Evolutionary conservation across 2,329 filamentous ascomycete species (phyloP), one percentile per base, ranked within the genome.

Genomic region (Cordyceps farinosa): DNA sequence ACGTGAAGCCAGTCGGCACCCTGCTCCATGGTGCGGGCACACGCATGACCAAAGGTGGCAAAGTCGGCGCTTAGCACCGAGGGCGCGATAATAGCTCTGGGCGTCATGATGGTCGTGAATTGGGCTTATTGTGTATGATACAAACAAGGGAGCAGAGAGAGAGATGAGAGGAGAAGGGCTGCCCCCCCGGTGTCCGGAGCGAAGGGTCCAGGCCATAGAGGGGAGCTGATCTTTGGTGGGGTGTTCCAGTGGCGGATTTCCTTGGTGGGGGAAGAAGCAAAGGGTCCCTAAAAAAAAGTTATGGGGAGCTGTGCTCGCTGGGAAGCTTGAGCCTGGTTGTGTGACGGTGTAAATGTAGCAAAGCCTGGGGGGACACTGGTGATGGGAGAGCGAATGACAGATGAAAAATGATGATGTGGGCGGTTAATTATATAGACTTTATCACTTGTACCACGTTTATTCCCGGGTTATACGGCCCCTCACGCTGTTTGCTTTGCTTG

Each of bases 61-160:
- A 99, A 99, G 83, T 99, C 94, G 68, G 94, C 94, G 72, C 93
- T 96, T 65, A 99, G 88, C 71, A 99, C 98, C n/a, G 94, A 98
- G 36, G 95, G 95, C 17, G 94, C 94, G 71, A 99, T 97, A 76
- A 99, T 97, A 54, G 95, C 90, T 66, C 89, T 87, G 30, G 94
- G 95, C 63, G 91, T 82, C 94, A 98, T 98, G 67, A 65, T 80
- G 56, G 10, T 36, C 22, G 44, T 29, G 44, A 50, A 38, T 50
- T 50, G 32, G 2, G 32, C 27, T 11, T 52, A 40, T 56, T 36
- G 13, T 51, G 13, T 54, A 29, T 50, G 38, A 48, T 30, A 40
- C 3, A 17, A 50, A 22, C 3, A 44, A 32, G 32, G 4, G 5
- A 32, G 5, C 13, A 40, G 42, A 48, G n/a, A 27, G n/a, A 27